Percentiles rank a stretch among this genome's conserved stretches.
Evolutionary conservation across 441 rosid genomes (phyloP).

Genomic region (Populus tomentosa): DNA sequence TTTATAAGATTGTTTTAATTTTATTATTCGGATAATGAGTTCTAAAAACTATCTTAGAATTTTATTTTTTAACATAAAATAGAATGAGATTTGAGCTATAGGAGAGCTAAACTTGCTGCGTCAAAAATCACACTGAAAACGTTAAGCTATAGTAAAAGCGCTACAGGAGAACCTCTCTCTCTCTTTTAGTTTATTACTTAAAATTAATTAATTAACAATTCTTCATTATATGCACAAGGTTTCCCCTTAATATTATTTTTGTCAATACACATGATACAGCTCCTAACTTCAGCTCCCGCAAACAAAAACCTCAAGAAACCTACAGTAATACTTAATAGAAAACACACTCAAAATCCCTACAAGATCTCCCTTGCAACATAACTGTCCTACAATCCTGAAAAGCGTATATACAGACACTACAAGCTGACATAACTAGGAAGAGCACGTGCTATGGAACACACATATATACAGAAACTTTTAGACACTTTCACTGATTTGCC

Average conservation of each 20-base stretch:
- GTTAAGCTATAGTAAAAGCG: no score
- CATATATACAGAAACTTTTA: neutral
- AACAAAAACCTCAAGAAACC: slow-evolving; percentile 1
- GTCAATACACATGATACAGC: neutral
- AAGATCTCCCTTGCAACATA: slow-evolving; percentile 16
- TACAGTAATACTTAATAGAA: neutral
- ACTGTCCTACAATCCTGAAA: neutral
- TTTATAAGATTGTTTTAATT: no score
- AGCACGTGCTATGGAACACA: neutral
- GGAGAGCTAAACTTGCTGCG: no score
- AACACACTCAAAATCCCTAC: slow-evolving; percentile 21
- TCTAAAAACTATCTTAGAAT: no score
- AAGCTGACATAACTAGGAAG: neutral
- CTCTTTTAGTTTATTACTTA: neutral
- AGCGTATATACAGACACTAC: neutral
- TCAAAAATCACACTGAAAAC: no score
- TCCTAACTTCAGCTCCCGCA: neutral
- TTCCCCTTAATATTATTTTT: neutral
- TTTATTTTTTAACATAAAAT: no score
- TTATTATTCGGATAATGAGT: no score
- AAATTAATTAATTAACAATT: no score
- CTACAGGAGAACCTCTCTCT: neutral
- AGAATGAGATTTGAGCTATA: no score
- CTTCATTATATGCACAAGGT: neutral
- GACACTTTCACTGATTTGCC: neutral